phyloP scores from a whole-genome alignment of 352 stramenopile species.

The Thalassiosira livingstoniorum region DNA sequence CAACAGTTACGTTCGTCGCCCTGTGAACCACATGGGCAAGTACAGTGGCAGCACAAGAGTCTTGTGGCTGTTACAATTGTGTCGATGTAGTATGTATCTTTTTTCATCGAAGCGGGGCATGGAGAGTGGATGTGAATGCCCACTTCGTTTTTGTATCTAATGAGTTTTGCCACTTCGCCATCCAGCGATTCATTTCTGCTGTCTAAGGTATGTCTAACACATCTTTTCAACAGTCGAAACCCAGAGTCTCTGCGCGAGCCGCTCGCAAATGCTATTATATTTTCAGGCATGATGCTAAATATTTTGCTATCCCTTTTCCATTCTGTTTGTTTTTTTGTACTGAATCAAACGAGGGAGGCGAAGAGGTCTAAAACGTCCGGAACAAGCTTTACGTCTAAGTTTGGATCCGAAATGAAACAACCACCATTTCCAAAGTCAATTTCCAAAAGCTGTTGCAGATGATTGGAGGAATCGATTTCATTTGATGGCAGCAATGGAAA shows the following conservation, averaged over 20 bases:
- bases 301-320: conserved; percentile 37
- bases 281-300: conserved; percentile 33
- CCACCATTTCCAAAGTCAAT: conserved; percentile 42
- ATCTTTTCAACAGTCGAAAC: conserved; percentile 32
- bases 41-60: conserved; percentile 27
- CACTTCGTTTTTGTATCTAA: conserved; percentile 22
- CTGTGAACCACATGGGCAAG: conserved; percentile 26
- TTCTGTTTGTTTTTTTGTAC: conserved; percentile 28
- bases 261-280: conserved; percentile 34
- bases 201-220: conserved; percentile 34
- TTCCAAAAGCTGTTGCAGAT: conserved; percentile 22
- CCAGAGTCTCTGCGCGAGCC: conserved; percentile 28
- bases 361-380: conserved; percentile 34
- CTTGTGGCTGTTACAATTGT: conserved; percentile 31
- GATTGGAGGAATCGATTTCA: not conserved
- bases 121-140: conserved; percentile 12
- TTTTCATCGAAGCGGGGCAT: conserved; percentile 48
- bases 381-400: conserved; percentile 23
- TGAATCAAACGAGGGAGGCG: conserved; percentile 25
- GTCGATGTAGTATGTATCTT: conserved; percentile 24
- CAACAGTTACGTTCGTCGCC: conserved; percentile 15
- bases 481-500: conserved; percentile 28
- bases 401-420: conserved; percentile 21
- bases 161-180: conserved; percentile 38
- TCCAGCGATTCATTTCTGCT: conserved; percentile 32